phyloP scores from a whole-genome alignment of 192 early-diverging fungal genomes.

The Umbelopsis vinacea region DNA sequence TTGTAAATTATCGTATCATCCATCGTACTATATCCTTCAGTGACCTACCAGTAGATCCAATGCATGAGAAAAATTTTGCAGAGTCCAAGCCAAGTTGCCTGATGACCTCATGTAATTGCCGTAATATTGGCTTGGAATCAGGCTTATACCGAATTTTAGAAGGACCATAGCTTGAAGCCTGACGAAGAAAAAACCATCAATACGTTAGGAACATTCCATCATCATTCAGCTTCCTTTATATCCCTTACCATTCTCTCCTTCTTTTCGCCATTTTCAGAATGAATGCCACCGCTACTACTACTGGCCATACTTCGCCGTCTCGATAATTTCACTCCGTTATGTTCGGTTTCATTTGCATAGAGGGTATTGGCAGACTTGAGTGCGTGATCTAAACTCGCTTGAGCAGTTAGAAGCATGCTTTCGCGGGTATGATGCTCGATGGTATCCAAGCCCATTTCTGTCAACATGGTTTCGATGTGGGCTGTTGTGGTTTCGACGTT shows the following conservation, averaged over 20 bases:
- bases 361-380: slow-evolving; percentile 33
- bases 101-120: slow-evolving; percentile 28
- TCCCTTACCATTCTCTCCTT: background rate
- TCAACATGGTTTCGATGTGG: slow-evolving; percentile 36
- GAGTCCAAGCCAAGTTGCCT: slow-evolving; percentile 30
- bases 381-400: slow-evolving; percentile 38
- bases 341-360: slow-evolving; percentile 14
- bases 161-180: background rate
- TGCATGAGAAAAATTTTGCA: slow-evolving; percentile 26
- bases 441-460: slow-evolving; percentile 27
- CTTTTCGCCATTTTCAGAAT: slow-evolving; percentile 9
- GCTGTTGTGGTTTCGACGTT: slow-evolving; percentile 33
- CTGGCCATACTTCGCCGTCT: slow-evolving; percentile 16
- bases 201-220: background rate
- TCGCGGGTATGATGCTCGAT: background rate
- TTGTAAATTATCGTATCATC: background rate
- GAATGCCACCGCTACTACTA: slow-evolving; percentile 15
- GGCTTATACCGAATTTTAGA: slow-evolving; percentile 35
- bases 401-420: slow-evolving; percentile 31
- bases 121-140: slow-evolving; percentile 33
- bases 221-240: background rate
- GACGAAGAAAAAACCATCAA: background rate
- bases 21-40: background rate
- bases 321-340: background rate
- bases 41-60: slow-evolving; percentile 27